Base-by-base conservation (phyloP, 768 basidiomycete genomes). In the Lactarius hatsudake region DNA sequence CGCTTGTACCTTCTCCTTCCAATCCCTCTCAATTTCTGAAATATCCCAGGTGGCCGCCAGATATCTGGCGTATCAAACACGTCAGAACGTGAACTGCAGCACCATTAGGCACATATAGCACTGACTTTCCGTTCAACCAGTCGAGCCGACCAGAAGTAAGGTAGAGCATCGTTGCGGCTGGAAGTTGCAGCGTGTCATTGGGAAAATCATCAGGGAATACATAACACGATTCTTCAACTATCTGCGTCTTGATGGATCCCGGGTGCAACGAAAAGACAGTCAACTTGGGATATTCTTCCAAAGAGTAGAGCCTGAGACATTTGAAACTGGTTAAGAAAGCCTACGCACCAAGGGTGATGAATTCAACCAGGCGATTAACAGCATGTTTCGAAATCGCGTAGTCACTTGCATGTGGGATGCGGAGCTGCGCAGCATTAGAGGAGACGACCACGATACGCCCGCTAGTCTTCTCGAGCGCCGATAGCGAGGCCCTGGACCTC, bases 111-210 rank as follows among this genome's bases (percentile, higher is more conserved):
- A 26, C 10, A 40, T 5, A 40, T 40, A 40, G 13, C 13, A 40
- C 38, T 40, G 15, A 40, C 38, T 40, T 40, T 40, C 73, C 73
- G n/a, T 61, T 71, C 42, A 73, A 59, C 69, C 69, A 74, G 60
- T 73, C 73, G 28, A 65, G 53, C 54, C 51, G 70, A 10, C 73
- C 73, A 59, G 72, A 71, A 15, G 38, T 40, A 17, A 40, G 38
- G 5, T 40, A 40, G 38, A 40, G 38, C 38, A 40, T 40, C 15
- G 73, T 72, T 0, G 73, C 71, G 8, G 71, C 72, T 15, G 73
- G 72, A 9, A 74, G 66, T 43, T 69, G 67, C 1, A 71, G 36
- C 3, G 70, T 69, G 61, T 74, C 73, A 30, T 30, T 30, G 28
- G 28, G 28, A 30, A 30, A 30, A 30, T 30, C 28, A 30, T 30